Evolutionary conservation across 257 asterid genomes (phyloP), one percentile per base, ranked within the genome.

Genomic region (Solanum raphanifolium): DNA sequence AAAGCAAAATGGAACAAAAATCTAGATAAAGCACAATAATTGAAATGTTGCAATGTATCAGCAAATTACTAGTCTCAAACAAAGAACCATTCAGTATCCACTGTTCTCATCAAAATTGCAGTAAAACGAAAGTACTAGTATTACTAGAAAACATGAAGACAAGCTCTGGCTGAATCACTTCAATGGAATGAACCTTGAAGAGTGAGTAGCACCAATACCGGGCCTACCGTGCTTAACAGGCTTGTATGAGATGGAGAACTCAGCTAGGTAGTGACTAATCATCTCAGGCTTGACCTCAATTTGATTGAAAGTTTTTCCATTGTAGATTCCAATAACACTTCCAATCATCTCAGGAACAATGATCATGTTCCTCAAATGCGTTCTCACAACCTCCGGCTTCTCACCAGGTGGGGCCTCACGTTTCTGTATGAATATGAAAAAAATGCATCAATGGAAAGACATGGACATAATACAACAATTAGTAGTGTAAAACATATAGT

Each of bases 281-380:
- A 86, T 86, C 46, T 86, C 88, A 21, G 88, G 88, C 85, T 86
- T 86, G 36, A 86, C 88, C 74, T 86, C 88, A 86, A 86, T 73
- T 65, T 86, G 88, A 20, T 86, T 86, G 58, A 86, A 86, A 6
- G 88, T 86, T 52, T 86, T 86, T 6, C 88, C 89, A 78, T 87
- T 87, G 79, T 87, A 87, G 84, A 87, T 83, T 27, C 89, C 89
- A 78, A 87, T 85, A 23, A 88, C 90, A 7, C 90, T 88, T 46
- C 90, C 90, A 32, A 88, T 88, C 90, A 88, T 88, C 90, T 88
- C 90, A 6, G 90, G 90, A 4, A 86, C 90, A 46, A 88, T 88
- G 83, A 88, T 69, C 90, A 88, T 88, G 87, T 88, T 86, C 83
- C 90, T 86, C 41, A 88, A 86, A 66, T 88, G 90, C 9, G 90